Percentiles rank a stretch among this genome's conserved stretches.
These are phyloP conservation scores for Spatholobus suberectus DNA, from an alignment of 306 rosid species.

Conservation along the genomic window DNA sequence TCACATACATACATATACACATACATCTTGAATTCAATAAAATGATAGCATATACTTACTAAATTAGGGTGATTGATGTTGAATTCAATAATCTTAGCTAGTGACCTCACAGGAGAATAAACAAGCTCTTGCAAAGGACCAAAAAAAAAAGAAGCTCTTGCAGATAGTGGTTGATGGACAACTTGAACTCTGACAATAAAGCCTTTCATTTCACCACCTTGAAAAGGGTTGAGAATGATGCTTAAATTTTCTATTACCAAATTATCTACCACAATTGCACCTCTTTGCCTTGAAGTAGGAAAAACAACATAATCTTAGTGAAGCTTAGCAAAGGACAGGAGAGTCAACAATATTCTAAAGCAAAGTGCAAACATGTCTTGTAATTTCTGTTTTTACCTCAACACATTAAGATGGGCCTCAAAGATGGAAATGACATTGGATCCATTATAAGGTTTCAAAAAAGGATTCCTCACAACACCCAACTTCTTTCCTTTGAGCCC, in stretches of 20 bases:
- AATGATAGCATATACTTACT: constrained; percentile 37
- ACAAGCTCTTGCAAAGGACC: no score
- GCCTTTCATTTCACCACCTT: constrained; percentile 52
- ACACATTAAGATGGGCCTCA: constrained; percentile 51
- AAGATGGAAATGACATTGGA: constrained; percentile 51
- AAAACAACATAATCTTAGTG: background rate
- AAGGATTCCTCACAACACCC: constrained; percentile 66
- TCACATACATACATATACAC: no score
- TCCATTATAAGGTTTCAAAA: constrained; percentile 44
- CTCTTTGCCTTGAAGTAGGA: constrained; percentile 55
- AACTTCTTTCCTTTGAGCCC: constrained; percentile 75
- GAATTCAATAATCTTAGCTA: constrained; percentile 64
- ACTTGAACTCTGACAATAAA: constrained; percentile 54
- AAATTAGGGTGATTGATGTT: constrained; percentile 51
- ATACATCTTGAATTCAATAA: no score
- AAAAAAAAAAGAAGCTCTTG: no score
- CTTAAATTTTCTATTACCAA: constrained; percentile 52
- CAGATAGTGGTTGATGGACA: constrained; percentile 53
- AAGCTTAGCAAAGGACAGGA: no score
- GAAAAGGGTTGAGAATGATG: constrained; percentile 31
- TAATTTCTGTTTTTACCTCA: no score
- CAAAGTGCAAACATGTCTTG: no score
- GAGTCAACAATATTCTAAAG: no score
- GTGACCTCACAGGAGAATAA: constrained; percentile 58
- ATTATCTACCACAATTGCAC: constrained; percentile 69